These are phyloP conservation scores for Solanum peruvianum DNA, from an alignment of 257 asterid genomes.

Conservation along the genomic window DNA sequence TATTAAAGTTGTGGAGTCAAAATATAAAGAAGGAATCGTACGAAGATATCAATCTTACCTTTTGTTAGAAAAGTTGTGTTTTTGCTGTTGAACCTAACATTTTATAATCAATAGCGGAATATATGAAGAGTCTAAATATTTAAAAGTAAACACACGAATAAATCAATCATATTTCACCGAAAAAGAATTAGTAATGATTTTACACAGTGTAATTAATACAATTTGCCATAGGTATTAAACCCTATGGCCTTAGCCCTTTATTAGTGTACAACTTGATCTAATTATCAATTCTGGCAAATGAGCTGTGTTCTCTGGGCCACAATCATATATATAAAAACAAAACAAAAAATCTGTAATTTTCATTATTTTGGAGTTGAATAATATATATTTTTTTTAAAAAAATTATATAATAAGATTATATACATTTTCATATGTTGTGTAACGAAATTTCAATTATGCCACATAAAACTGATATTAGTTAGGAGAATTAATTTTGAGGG, in stretches of 20 bases:
- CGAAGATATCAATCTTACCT: neutral
- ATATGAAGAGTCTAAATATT: neutral
- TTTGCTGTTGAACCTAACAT: neutral
- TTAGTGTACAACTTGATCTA: neutral
- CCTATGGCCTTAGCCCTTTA: neutral
- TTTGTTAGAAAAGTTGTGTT: neutral
- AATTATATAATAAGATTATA: no score
- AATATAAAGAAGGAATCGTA: neutral
- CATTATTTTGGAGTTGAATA: neutral
- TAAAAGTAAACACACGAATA: neutral
- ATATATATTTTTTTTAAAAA: neutral
- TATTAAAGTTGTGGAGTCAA: neutral
- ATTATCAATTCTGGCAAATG: neutral
- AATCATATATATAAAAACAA: neutral
- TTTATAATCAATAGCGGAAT: neutral
- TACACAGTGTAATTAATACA: neutral
- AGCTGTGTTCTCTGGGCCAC: neutral
- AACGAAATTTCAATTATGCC: no score
- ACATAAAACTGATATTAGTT: no score
- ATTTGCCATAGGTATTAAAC: neutral
- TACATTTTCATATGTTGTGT: no score
- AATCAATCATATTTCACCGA: neutral
- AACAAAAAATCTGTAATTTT: no score
- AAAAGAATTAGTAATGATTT: neutral
- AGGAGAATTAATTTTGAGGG: no score